phyloP scores from a whole-genome alignment of 2,329 filamentous ascomycete species.

The Neonectria faginata region DNA sequence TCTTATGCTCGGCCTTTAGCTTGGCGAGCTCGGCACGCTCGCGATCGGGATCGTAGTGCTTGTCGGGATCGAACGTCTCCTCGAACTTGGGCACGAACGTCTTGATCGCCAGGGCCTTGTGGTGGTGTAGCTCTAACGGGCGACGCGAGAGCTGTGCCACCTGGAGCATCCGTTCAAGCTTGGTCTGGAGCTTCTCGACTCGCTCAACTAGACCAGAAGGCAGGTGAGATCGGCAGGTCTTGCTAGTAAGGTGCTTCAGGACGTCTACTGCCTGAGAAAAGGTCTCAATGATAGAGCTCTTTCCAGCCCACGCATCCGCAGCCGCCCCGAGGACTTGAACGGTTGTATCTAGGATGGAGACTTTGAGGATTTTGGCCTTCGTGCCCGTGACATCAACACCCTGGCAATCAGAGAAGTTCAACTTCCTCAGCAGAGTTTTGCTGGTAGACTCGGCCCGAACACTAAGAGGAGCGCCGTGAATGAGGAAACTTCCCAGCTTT shows the following conservation, averaged over 20 bases:
- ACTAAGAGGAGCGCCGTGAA: conserved; percentile 65
- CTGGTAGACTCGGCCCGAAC: conserved; percentile 62
- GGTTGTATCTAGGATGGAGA: conserved; percentile 72
- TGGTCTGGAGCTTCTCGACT: conserved; percentile 56
- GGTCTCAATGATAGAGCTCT: conserved; percentile 81
- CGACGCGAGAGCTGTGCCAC: conserved; percentile 75
- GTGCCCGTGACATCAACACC: conserved; percentile 50
- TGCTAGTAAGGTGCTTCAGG: conserved; percentile 70
- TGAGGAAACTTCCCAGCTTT: conserved; percentile 68
- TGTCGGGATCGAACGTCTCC: conserved; percentile 91
- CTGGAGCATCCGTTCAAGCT: conserved; percentile 66
- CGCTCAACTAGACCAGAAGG: conserved; percentile 57
- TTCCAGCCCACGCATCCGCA: conserved; percentile 78
- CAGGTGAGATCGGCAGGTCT: conserved; percentile 63
- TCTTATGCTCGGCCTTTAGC: conserved; percentile 90
- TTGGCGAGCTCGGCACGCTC: conserved; percentile 88
- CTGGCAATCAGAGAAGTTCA: conserved; percentile 70
- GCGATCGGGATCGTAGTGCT: conserved; percentile 96
- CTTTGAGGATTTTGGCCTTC: conserved; percentile 57
- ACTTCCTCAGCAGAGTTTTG: conserved; percentile 59
- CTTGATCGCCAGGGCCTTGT: conserved; percentile 89
- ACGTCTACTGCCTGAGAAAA: conserved; percentile 74
- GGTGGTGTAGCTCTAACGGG: conserved; percentile 88
- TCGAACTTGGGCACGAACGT: conserved; percentile 94
- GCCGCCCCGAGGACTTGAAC: conserved; percentile 74